Evolutionary conservation across 1,284 basidiomycete species (phyloP).

Genomic region (Ceratobasidium sp.): DNA sequence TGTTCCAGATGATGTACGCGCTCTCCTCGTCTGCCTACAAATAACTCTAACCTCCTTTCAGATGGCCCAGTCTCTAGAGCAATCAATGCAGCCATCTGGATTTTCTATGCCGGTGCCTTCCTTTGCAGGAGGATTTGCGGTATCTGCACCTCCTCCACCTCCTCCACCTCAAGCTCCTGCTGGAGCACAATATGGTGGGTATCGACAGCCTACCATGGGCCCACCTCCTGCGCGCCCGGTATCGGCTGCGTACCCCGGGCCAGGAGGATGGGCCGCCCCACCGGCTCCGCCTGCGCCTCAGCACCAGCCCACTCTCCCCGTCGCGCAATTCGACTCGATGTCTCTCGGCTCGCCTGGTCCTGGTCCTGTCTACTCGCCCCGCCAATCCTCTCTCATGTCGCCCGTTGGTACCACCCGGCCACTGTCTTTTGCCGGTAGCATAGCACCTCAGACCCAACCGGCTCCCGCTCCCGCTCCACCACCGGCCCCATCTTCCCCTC

Average conservation of each 20-base stretch:
- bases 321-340: slow-evolving; percentile 31
- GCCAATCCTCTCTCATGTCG: slow-evolving; percentile 22
- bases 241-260: slow-evolving; percentile 6
- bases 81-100: slow-evolving; percentile 7
- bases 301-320: slow-evolving; percentile 19
- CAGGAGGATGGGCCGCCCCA: slow-evolving; percentile 8
- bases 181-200: slow-evolving; percentile 3
- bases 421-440: slow-evolving; percentile 4
- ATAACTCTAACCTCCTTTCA: slow-evolving; percentile 8
- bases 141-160: neutral
- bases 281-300: slow-evolving; percentile 22
- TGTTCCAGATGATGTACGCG: slow-evolving; percentile 17
- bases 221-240: slow-evolving; percentile 7
- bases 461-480: neutral
- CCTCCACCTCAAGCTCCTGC: neutral
- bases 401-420: slow-evolving; percentile 5
- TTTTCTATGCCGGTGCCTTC: slow-evolving; percentile 33
- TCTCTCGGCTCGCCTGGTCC: neutral
- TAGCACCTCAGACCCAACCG: neutral
- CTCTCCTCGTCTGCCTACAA: neutral
- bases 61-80: slow-evolving; percentile 26
- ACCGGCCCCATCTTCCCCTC: slow-evolving; percentile 9
- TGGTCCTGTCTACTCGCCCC: neutral
- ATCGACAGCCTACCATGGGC: neutral
- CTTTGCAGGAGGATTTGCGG: slow-evolving; percentile 16